Percentiles rank a stretch among this genome's conserved stretches.
Conservation (phyloP, 2,329 filamentous ascomycete species). For the Xenoacremonium recifei region DNA sequence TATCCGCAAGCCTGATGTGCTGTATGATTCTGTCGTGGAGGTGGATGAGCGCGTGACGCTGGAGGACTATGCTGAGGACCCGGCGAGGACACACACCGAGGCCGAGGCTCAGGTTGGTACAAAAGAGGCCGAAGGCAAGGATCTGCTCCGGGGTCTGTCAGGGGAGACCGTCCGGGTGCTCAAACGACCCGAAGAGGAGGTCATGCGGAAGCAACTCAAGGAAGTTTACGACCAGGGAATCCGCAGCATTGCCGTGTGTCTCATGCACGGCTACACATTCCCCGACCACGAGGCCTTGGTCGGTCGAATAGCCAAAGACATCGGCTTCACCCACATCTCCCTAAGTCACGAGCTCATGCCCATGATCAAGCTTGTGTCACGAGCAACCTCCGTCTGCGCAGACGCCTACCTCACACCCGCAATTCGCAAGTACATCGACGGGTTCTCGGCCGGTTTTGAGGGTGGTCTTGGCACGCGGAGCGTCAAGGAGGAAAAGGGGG, state of each 20-base stretch:
- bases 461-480: conserved; percentile 76
- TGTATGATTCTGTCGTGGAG: conserved; percentile 85
- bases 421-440: conserved; percentile 54
- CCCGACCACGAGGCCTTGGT: conserved; percentile 80
- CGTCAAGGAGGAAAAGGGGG: conserved; percentile 63
- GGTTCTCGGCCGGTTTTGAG: conserved; percentile 77
- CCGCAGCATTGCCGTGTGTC: conserved; percentile 79
- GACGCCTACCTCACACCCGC: conserved; percentile 45
- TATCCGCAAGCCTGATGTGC: conserved; percentile 80
- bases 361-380: conserved; percentile 44
- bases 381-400: conserved; percentile 42
- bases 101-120: conserved; percentile 54
- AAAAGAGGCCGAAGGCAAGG: conserved; percentile 47
- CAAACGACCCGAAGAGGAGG: conserved; percentile 53
- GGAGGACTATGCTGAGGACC: conserved; percentile 90
- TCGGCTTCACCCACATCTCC: conserved; percentile 75
- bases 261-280: conserved; percentile 93
- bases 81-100: conserved; percentile 55
- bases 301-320: conserved; percentile 71
- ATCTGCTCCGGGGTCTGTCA: conserved; percentile 65
- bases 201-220: conserved; percentile 58
- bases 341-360: conserved; percentile 41
- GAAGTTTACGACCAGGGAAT: conserved; percentile 65
- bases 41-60: conserved; percentile 87
- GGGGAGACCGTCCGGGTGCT: conserved; percentile 70